Percentiles rank a stretch among this genome's conserved stretches.
phyloP scores from a whole-genome alignment of 2,329 filamentous ascomycete species.

The Orbilia blumenaviensis region DNA sequence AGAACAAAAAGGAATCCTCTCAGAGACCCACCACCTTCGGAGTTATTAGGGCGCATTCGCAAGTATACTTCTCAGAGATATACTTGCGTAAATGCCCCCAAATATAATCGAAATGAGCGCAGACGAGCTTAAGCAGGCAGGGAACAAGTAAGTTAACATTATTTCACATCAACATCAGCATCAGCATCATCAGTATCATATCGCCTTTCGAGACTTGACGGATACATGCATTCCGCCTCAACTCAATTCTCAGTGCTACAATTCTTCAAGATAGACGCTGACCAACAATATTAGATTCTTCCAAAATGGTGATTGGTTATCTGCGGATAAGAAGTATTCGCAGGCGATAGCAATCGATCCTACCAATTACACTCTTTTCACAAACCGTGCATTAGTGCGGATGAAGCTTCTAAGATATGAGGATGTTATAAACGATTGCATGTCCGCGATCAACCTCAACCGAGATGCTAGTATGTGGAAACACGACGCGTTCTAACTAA shows the following conservation, averaged over 20 bases:
- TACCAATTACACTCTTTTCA: constrained; percentile 80
- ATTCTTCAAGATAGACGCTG: background rate
- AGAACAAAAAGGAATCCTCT: background rate
- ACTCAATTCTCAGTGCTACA: too few relatives aligned
- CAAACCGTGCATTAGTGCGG: constrained; percentile 86
- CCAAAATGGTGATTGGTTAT: constrained; percentile 70
- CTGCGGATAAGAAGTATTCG: constrained; percentile 75
- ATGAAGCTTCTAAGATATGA: constrained; percentile 78
- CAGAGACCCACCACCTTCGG: background rate
- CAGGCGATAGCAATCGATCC: constrained; percentile 75
- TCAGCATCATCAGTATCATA: too few relatives aligned
- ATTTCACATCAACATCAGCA: too few relatives aligned
- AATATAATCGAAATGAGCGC: constrained; percentile 53
- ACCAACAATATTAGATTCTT: constrained; percentile 72
- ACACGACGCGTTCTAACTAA: too few relatives aligned
- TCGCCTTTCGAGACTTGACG: background rate
- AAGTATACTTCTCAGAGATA: background rate
- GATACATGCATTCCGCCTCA: too few relatives aligned
- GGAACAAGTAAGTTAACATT: constrained; percentile 57
- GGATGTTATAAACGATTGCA: constrained; percentile 78
- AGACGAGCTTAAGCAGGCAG: constrained; percentile 56
- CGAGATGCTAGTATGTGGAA: constrained; percentile 64
- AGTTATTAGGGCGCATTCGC: background rate
- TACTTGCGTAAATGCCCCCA: constrained; percentile 11
- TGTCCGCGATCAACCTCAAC: constrained; percentile 75